Evolutionary conservation across 2,329 filamentous ascomycete genomes (phyloP), one percentile per base, ranked within the genome.

Genomic region (Trichoderma asperellum): DNA sequence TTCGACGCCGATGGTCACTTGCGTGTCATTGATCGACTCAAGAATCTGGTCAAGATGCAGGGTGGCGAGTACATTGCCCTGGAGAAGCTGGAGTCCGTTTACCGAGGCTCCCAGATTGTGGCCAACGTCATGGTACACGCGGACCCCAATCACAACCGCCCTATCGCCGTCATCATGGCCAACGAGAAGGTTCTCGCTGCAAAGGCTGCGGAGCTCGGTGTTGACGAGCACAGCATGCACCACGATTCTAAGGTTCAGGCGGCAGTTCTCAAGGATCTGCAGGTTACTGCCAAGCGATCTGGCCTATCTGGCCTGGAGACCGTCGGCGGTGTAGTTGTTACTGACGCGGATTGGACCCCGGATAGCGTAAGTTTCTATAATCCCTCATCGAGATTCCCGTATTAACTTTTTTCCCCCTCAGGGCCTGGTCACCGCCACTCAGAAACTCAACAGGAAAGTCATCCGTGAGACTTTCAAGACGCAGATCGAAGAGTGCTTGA

Each of bases 21-120:
- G 73, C 88, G 86, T 74, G 91, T 98, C 78, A 94, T 98, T 77
- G 95, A 98, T 80, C 93, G 95, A 74, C 94, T 97, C 88, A 98
- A 98, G 90, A 98, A 98, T 82, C 85, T 98, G 68, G 92, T 98
- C 81, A 98, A 98, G 89, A 94, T 96, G 72, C 88, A 93, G 73
- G 94, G 94, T 71, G 95, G 95, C 74, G 95, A 98, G 85, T 98
- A 98, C 81, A 96, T 98, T 79, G 96, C 95, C 27, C 87, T 99
- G 4, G 95, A 98, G 84, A 97, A 94, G 84, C 89, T 98, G 70
- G 95, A 98, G 83, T 92, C 94, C 3, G 86, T 97, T 67, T 98
- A 97, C 83, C 91, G 94, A 71, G 90, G 92, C 57, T 88, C 87
- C 11, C 86, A 88, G n/a, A 87, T 91, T 11, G 93, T 97, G 24